Conservation (phyloP, 1,284 basidiomycete genomes). For the Meira miltonrushii region DNA sequence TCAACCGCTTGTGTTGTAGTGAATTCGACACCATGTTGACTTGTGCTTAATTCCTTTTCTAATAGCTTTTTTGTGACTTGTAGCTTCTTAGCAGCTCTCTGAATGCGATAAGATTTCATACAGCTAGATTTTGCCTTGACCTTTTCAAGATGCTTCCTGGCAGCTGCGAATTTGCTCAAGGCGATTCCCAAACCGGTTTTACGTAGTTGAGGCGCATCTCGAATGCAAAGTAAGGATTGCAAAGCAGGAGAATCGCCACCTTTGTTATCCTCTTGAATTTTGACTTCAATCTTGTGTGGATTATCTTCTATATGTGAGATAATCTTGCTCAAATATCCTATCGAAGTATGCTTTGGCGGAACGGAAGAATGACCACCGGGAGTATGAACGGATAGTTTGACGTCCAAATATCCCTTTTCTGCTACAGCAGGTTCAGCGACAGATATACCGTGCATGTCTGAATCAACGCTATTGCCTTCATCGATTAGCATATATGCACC, state of each 20-base stretch:
- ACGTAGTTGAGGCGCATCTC: slow-evolving; percentile 58
- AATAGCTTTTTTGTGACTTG: background rate
- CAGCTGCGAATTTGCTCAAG: background rate
- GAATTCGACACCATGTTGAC: slow-evolving; percentile 36
- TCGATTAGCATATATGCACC: slow-evolving; percentile 14
- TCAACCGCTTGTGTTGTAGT: slow-evolving; percentile 69
- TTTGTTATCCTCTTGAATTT: slow-evolving; percentile 33
- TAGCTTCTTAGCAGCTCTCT: slow-evolving; percentile 3
- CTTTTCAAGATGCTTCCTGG: background rate
- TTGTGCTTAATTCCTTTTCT: background rate
- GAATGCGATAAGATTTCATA: background rate
- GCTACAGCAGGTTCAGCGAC: slow-evolving; percentile 7
- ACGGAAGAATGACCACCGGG: slow-evolving; percentile 66
- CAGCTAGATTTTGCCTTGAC: background rate
- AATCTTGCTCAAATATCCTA: slow-evolving; percentile 62
- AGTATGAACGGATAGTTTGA: slow-evolving; percentile 40
- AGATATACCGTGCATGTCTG: background rate
- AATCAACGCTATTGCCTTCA: slow-evolving; percentile 54
- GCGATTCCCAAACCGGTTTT: background rate
- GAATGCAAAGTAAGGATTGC: slow-evolving; percentile 57
- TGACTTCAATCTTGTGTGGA: slow-evolving; percentile 55
- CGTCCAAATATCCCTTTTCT: slow-evolving; percentile 51
- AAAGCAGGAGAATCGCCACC: slow-evolving; percentile 50
- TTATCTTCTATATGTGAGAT: slow-evolving; percentile 61
- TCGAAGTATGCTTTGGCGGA: slow-evolving; percentile 60